Evolutionary conservation across 1,284 basidiomycete genomes (phyloP).

Genomic region (Laetiporus sulphureus): DNA sequence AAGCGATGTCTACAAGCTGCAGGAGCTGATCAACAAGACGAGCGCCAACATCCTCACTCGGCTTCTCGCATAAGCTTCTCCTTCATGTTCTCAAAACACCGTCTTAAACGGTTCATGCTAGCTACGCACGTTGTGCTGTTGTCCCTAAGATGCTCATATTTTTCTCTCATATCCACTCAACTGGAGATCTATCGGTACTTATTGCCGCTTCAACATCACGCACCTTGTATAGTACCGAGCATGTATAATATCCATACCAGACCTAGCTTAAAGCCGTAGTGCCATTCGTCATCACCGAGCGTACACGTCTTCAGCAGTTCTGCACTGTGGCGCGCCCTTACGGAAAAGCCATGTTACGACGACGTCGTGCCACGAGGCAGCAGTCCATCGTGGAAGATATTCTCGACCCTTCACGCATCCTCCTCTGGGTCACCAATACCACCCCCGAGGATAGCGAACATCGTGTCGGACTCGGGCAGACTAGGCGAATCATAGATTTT

Average conservation of each 20-base stretch:
- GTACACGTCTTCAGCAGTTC: too few relatives aligned
- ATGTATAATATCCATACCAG: too few relatives aligned
- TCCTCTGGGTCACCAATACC: slow-evolving; percentile 93
- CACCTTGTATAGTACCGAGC: too few relatives aligned
- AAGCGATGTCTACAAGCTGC: slow-evolving; percentile 77
- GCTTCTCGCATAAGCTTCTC: slow-evolving; percentile 52
- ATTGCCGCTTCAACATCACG: background rate
- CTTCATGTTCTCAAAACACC: slow-evolving; percentile 20
- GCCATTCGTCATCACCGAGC: too few relatives aligned
- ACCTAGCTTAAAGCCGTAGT: too few relatives aligned
- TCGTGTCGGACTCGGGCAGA: slow-evolving; percentile 93
- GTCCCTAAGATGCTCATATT: slow-evolving; percentile 8
- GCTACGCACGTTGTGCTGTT: background rate
- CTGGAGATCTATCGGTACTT: slow-evolving; percentile 20
- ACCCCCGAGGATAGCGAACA: slow-evolving; percentile 87
- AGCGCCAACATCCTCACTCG: slow-evolving; percentile 85
- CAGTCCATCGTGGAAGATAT: too few relatives aligned
- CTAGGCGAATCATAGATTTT: slow-evolving; percentile 99
- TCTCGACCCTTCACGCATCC: slow-evolving; percentile 51
- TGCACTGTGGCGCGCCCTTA: too few relatives aligned
- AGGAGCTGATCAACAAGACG: slow-evolving; percentile 78
- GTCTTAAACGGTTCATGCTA: slow-evolving; percentile 26
- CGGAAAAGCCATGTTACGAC: too few relatives aligned
- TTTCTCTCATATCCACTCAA: slow-evolving; percentile 29
- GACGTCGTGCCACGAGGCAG: too few relatives aligned